These are phyloP conservation scores for Penicillium longicatenatum DNA, from an alignment of 495 filamentous ascomycete genomes.

Conservation along the genomic window DNA sequence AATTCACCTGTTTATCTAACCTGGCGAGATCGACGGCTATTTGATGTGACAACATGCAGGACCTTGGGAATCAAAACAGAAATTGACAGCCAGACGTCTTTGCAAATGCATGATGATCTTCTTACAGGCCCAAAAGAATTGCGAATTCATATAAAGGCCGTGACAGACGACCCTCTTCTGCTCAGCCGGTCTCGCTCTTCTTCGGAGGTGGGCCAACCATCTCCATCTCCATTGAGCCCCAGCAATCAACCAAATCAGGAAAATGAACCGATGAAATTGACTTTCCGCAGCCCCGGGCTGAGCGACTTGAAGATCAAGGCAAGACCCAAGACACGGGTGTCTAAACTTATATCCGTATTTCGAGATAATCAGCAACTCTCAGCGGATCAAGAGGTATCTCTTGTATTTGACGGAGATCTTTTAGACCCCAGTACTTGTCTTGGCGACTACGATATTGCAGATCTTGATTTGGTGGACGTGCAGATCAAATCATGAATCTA, in stretches of 20 bases:
- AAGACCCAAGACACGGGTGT: conserved; percentile 56
- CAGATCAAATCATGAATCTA: conserved; percentile 47
- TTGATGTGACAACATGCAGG: conserved; percentile 69
- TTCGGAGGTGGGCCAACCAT: not conserved
- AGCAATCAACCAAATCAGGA: conserved; percentile 21
- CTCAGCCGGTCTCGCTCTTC: conserved; percentile 9
- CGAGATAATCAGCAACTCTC: conserved; percentile 45
- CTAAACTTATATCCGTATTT: conserved; percentile 56
- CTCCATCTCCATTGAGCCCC: not conserved
- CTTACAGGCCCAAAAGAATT: conserved; percentile 24
- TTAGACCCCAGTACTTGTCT: conserved; percentile 63
- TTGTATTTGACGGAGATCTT: conserved; percentile 81
- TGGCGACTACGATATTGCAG: conserved; percentile 70
- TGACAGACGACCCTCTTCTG: conserved; percentile 56
- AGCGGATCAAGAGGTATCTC: conserved; percentile 53
- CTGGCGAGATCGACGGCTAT: conserved; percentile 74
- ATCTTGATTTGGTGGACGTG: conserved; percentile 80
- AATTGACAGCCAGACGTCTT: conserved; percentile 28
- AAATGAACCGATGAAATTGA: conserved; percentile 48
- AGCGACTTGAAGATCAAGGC: conserved; percentile 61
- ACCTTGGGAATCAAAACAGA: conserved; percentile 59
- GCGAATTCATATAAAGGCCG: conserved; percentile 69
- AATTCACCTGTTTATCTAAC: conserved; percentile 67
- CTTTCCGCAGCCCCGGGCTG: conserved; percentile 58
- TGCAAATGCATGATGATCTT: conserved; percentile 38